Base-by-base conservation (phyloP, 176 grass and related monocot genomes). In the Carex kokanica region DNA sequence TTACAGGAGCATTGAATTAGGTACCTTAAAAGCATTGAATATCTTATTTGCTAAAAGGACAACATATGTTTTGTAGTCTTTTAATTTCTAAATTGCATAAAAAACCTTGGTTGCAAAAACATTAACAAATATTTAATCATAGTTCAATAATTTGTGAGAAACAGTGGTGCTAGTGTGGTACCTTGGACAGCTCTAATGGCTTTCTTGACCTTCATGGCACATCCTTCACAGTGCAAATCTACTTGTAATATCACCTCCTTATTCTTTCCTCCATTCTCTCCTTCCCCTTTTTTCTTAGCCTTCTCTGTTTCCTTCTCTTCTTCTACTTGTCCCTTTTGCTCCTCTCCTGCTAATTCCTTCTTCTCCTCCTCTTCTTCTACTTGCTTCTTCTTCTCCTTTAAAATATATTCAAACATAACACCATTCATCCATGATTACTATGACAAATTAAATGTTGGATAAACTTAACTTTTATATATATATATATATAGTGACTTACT, bases 151-250 rank as follows among this genome's bases (percentile, higher is more conserved):
- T 38, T 38, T 38, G 36, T 38, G 14, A 70, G 16, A 43, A n/a
- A 20, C 7, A 70, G 15, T 29, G 61, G 12, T 64, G 8, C 25
- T 61, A 92, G 88, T 88, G 12, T 64, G 8, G 12, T 61, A 92
- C 91, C 91, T 86, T 79, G 51, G 5, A 86, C 49, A 7, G 34
- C 38, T 78, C 41, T 91, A 74, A 93, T 82, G 55, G 81, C 79
- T 63, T 75, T 80, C 61, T 82, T 78, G 14, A 91, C 81, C 86
- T 93, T 93, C 57, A 71, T 84, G 4, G 82, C 87, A 85, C 92
- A 94, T 41, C 92, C 92, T 70, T 91, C 81, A 88, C 91, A 93
- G 60, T 93, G 91, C 87, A 93, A 81, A 31, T 91, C 84, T 47
- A 89, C 78, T 36, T 88, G 81, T 8, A 94, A 69, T 58, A 91